A percentile compares a stretch with the other conserved stretches of the same genome.
phyloP scores from a whole-genome alignment of 176 grass and related monocot genomes.

The Oryza meridionalis region DNA sequence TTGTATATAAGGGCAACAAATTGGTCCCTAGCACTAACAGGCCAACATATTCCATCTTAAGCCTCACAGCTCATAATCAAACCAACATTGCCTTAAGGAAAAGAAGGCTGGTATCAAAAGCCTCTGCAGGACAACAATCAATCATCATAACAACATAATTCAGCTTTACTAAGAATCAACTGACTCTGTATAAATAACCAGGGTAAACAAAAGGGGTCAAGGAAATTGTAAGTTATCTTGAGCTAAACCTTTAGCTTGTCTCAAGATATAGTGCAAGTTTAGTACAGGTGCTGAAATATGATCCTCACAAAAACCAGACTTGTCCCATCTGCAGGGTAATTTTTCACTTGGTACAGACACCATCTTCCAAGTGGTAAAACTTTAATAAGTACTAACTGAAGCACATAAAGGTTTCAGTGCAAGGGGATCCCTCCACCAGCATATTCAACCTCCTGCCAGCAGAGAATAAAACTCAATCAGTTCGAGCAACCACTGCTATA shows the following conservation, averaged over 20 bases:
- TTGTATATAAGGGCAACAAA: not conserved
- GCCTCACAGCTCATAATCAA: not conserved
- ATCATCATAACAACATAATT: not conserved
- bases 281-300: constrained; percentile 20
- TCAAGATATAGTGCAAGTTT: constrained; percentile 1
- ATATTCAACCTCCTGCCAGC: constrained; percentile 91
- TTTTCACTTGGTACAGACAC: constrained; percentile 32
- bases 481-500: constrained; percentile 9
- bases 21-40: not conserved
- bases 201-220: not conserved
- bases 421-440: constrained; percentile 70
- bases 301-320: constrained; percentile 39
- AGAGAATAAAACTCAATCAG: constrained; percentile 1
- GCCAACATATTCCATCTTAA: not conserved
- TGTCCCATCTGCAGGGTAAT: constrained; percentile 36
- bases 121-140: not conserved
- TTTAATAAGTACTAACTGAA: constrained; percentile 10
- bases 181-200: not conserved
- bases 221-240: constrained; percentile 11
- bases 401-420: constrained; percentile 31
- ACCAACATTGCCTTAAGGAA: too few relatives aligned
- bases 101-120: not conserved
- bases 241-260: constrained; percentile 29
- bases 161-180: not conserved
- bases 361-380: constrained; percentile 26